Percentiles rank a stretch among this genome's conserved stretches.
Conservation (phyloP, 2,329 filamentous ascomycete species). For the Hypoxylon sp. region DNA sequence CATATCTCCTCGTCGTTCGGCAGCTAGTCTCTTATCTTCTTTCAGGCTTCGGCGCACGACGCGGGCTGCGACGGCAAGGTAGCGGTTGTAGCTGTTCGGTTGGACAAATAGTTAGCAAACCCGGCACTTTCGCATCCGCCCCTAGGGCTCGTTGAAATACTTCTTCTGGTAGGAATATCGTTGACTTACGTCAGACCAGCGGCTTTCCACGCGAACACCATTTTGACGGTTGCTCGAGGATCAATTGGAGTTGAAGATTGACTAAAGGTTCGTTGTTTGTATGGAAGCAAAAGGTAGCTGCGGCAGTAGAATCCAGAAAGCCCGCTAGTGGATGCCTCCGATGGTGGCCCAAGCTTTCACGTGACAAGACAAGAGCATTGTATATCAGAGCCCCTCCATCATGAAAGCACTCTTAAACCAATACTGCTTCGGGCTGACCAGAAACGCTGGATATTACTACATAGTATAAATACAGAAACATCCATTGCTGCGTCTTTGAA, state of each 20-base stretch:
- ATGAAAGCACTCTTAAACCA: background rate
- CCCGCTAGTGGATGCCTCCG: conserved; percentile 26
- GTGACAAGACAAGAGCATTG: conserved; percentile 17
- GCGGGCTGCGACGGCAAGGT: conserved; percentile 94
- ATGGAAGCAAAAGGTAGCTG: conserved; percentile 48
- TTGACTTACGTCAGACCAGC: conserved; percentile 90
- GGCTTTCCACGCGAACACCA: conserved; percentile 98
- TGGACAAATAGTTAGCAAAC: conserved; percentile 55
- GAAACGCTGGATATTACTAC: background rate
- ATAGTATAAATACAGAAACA: no score
- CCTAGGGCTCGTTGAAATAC: conserved; percentile 16
- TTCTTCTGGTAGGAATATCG: conserved; percentile 22
- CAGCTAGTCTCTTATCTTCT: conserved; percentile 88
- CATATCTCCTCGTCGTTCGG: conserved; percentile 91
- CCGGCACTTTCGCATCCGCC: conserved; percentile 32
- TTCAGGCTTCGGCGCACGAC: conserved; percentile 97
- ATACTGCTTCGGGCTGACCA: background rate
- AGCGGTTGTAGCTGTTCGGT: conserved; percentile 94
- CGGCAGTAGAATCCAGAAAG: conserved; percentile 34
- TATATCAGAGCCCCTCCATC: background rate
- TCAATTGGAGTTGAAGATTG: conserved; percentile 49
- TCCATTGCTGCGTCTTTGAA: background rate
- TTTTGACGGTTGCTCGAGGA: conserved; percentile 71
- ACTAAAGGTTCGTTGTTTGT: conserved; percentile 54
- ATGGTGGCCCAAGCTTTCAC: conserved; percentile 29